These are phyloP conservation scores for Vitis cinerea DNA, from an alignment of 164 flowering plant genomes.

Conservation along the genomic window DNA sequence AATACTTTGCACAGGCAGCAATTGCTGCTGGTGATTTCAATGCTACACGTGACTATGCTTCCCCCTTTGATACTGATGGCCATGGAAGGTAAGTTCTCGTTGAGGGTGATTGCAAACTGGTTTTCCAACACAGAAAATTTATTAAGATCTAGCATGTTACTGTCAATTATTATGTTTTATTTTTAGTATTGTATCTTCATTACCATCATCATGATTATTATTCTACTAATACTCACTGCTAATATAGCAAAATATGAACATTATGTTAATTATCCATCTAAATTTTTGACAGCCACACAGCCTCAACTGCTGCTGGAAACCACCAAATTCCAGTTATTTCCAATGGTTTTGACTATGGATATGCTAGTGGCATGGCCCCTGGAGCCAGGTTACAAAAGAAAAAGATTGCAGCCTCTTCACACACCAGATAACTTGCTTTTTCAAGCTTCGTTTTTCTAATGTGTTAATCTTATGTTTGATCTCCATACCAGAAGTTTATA, in stretches of 20 bases:
- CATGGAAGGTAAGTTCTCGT: slow-evolving; percentile 54
- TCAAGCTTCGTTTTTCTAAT: too few species aligned
- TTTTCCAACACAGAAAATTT: too few species aligned
- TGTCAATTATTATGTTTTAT: too few species aligned
- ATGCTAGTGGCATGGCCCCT: slow-evolving; percentile 74
- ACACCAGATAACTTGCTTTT: too few species aligned
- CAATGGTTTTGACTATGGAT: slow-evolving; percentile 53
- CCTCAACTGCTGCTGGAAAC: slow-evolving; percentile 62
- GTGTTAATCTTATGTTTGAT: too few species aligned
- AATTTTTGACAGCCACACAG: slow-evolving; percentile 48
- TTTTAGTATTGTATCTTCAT: too few species aligned
- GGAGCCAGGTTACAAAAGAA: slow-evolving; percentile 43
- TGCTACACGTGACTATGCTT: slow-evolving; percentile 44
- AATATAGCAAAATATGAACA: too few species aligned
- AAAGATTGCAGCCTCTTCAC: background rate
- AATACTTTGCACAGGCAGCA: slow-evolving; percentile 49
- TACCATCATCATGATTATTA: too few species aligned
- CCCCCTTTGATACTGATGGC: slow-evolving; percentile 68
- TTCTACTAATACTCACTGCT: background rate
- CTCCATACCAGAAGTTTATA: too few species aligned
- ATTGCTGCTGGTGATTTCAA: slow-evolving; percentile 51
- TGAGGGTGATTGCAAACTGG: too few species aligned
- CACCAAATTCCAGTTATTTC: slow-evolving; percentile 35
- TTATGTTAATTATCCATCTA: too few species aligned
- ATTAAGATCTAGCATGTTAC: too few species aligned